These are phyloP conservation scores for Ramaria sp. DNA, from an alignment of 768 basidiomycete species.

Conservation along the genomic window DNA sequence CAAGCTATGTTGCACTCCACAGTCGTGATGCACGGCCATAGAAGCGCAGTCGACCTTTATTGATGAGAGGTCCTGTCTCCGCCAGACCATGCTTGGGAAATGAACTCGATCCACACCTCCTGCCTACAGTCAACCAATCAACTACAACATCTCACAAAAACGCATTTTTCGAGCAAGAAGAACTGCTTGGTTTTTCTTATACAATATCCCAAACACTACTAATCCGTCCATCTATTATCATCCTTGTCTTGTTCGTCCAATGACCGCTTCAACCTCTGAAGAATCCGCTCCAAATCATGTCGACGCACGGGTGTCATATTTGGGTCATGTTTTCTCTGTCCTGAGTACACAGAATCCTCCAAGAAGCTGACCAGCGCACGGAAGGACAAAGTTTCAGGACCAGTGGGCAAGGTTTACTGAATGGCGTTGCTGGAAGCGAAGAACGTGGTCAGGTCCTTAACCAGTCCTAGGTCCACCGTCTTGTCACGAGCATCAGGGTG, in stretches of 20 bases:
- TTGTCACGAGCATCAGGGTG: background rate
- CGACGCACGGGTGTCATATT: background rate
- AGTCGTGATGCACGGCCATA: no score
- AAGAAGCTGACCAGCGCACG: background rate
- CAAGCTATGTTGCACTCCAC: no score
- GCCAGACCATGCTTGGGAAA: no score
- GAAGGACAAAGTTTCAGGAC: background rate
- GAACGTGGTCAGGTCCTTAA: background rate
- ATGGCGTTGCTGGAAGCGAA: background rate
- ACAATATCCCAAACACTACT: no score
- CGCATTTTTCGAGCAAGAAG: no score
- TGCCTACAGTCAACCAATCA: no score
- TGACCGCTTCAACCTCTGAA: background rate
- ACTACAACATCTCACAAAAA: no score
- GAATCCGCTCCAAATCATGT: slow-evolving; percentile 1
- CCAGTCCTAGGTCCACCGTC: background rate
- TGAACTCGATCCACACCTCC: no score
- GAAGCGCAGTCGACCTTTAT: no score
- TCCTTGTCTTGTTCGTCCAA: background rate
- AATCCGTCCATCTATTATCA: background rate
- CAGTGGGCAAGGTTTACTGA: slow-evolving; percentile 1
- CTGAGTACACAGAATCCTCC: background rate
- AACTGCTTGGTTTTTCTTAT: no score
- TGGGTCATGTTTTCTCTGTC: background rate
- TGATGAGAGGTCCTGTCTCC: no score